Base-by-base conservation (phyloP, 2,329 filamentous ascomycete species). In the Pestalotiopsis sp. region DNA sequence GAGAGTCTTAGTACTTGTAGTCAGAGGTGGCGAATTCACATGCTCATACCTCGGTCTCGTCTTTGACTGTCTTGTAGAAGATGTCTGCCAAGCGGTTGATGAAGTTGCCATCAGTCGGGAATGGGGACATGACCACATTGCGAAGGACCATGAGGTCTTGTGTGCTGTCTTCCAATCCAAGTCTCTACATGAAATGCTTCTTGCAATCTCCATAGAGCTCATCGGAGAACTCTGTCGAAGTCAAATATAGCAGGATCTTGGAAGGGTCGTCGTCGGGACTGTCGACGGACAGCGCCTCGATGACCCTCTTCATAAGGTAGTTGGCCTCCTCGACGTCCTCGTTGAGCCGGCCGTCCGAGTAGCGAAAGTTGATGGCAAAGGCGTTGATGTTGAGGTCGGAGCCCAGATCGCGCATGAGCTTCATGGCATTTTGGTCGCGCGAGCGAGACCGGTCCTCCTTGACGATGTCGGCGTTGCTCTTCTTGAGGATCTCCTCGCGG, bases 121-220 rank as follows among this genome's bases (percentile, higher is more conserved):
- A 83, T 0, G 82, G 81, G 4, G 79, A 81, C 83, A 85, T 85
- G 40, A 83, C 80, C 0, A 85, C 83, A 30, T 84, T 85, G 9
- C 81, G 77, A 9, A 85, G 63, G 1, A 84, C 82, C 69, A 83
- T 80, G 1, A 85, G 71, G 60, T 81, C 78, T 11, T 80, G 75
- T 0, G 73, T 60, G 20, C 75, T 78, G 4, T 69, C 66, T 0
- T 74, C 66, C 0, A 83, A 73, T 0, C 78, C 78, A 24, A 85
- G 78, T 10, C 82, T 75, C 44, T 75, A 72, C 75, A 83, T 82
- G 72, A 82, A 85, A 11, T 78, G 76, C 0, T 74, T 61, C 10
- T 78, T 78, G 64, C 82, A 84, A 2, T 77, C 69, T 0, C 81
- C 81, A 68, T 85, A 84, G 11, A 79, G 73, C 1, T 80, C 73